phyloP scores from a whole-genome alignment of 192 early-diverging fungal genomes.

The Gigaspora rosea region DNA sequence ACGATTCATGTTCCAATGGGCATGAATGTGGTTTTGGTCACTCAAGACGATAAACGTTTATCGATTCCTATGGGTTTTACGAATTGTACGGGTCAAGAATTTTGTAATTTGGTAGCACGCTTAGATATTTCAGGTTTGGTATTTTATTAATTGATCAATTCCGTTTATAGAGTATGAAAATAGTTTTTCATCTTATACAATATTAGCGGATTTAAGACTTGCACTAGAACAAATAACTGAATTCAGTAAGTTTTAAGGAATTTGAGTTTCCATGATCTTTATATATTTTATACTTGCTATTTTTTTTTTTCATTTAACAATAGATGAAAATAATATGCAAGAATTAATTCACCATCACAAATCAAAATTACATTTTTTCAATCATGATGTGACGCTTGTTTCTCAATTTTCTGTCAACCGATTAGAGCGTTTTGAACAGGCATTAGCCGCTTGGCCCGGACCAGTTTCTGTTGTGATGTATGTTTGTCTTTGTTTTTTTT shows the following conservation, averaged over 20 bases:
- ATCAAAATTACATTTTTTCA: constrained; percentile 24
- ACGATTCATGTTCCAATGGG: constrained; percentile 39
- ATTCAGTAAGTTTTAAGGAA: constrained; percentile 11
- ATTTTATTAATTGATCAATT: background rate
- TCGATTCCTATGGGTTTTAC: constrained; percentile 31
- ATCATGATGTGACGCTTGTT: constrained; percentile 45
- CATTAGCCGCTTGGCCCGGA: constrained; percentile 46
- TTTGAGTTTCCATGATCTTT: constrained; percentile 32
- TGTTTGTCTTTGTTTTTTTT: background rate
- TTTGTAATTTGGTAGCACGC: constrained; percentile 29
- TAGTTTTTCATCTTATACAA: background rate
- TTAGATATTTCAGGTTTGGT: constrained; percentile 36
- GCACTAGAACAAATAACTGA: background rate
- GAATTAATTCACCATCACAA: constrained; percentile 35
- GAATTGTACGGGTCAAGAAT: constrained; percentile 25
- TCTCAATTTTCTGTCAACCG: constrained; percentile 58
- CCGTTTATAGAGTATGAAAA: background rate
- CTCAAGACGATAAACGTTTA: constrained; percentile 10
- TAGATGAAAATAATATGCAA: constrained; percentile 19
- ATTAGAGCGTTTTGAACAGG: constrained; percentile 47
- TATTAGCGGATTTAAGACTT: constrained; percentile 2
- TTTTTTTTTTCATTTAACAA: background rate
- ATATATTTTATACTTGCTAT: constrained; percentile 12
- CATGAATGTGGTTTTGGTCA: constrained; percentile 28
- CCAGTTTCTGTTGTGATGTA: constrained; percentile 52